Evolutionary conservation across 2,329 filamentous ascomycete species (phyloP), one percentile per base, ranked within the genome.

Genomic region (Trichoderma semiorbis): DNA sequence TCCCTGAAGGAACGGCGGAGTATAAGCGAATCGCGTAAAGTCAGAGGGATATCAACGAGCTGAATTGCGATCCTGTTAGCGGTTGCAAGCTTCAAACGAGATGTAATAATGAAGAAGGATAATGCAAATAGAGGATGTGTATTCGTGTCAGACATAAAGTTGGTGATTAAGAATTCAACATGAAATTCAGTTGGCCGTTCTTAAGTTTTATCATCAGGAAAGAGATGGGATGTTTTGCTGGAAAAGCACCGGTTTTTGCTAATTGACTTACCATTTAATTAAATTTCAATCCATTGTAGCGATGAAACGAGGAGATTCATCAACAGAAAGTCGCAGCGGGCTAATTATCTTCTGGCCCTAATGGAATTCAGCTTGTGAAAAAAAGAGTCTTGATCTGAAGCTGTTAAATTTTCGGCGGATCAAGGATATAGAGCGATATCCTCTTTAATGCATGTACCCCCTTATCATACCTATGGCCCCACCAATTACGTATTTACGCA

Each of bases 131-230:
- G 57, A 53, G 67, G 28, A 50, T 30, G 65, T 61, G 75, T 14
- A 61, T 63, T 74, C 11, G 24, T 53, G 75, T 89, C 87, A 90
- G 87, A 90, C 86, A 89, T 86, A 88, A 86, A 89, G 87, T 87
- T 89, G 89, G 87, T 86, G 83, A 81, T 82, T 85, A 83, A 81
- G 83, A 75, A 64, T 77, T 89, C 87, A 85, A 88, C 87, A 89
- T 85, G 76, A 79, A 78, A 82, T 89, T 90, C 86, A 86, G 88
- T 88, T 89, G 88, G 88, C 87, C 87, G 88, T 90, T 90, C 87
- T 89, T 89, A 88, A 87, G 78, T 75, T 83, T 73, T 83, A 81
- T 90, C 87, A 90, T 90, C 87, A 88, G 82, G 73, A 73, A 77
- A 72, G 60, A 64, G 61, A 62, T 71, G 39, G 60, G 28, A 69